Conservation (phyloP, 2,329 filamentous ascomycete species). For the Calonectria leucothoes region DNA sequence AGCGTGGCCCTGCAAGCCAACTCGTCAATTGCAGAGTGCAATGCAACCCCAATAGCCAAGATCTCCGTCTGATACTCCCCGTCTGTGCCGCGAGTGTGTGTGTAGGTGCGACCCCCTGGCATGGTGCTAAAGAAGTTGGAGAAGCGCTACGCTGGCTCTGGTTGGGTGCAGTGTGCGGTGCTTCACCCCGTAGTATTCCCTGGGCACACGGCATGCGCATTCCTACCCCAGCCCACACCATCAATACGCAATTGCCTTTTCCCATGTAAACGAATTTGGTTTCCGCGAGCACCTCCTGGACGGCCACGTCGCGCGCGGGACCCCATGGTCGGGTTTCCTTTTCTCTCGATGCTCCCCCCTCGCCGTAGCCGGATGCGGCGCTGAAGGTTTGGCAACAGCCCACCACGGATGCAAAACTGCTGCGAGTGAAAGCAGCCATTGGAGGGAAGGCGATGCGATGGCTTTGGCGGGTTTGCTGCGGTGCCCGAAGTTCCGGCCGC, state of each 20-base stretch:
- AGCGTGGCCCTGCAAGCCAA: background rate
- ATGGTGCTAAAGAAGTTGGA: slow-evolving; percentile 15
- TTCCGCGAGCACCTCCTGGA: background rate
- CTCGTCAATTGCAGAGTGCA: background rate
- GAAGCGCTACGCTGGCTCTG: background rate
- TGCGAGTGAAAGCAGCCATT: background rate
- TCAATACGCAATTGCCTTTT: background rate
- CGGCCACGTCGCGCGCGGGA: slow-evolving; percentile 10
- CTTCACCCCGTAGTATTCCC: slow-evolving; percentile 16
- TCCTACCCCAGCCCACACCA: slow-evolving; percentile 3
- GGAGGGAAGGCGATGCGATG: background rate
- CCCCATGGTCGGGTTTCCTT: background rate
- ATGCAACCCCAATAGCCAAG: background rate
- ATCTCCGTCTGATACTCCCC: background rate
- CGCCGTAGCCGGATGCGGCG: slow-evolving; percentile 31
- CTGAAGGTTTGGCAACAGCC: slow-evolving; percentile 29
- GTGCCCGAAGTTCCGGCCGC: background rate
- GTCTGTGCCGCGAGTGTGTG: background rate
- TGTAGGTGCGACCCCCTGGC: background rate
- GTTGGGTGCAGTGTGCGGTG: no score
- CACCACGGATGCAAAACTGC: background rate
- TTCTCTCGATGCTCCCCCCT: background rate
- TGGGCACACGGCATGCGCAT: slow-evolving; percentile 7
- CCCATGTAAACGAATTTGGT: background rate
- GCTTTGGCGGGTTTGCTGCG: background rate